Percentiles rank a stretch among this genome's conserved stretches.
Evolutionary conservation across 768 basidiomycete species (phyloP).

Genomic region (Scleroderma bovista): DNA sequence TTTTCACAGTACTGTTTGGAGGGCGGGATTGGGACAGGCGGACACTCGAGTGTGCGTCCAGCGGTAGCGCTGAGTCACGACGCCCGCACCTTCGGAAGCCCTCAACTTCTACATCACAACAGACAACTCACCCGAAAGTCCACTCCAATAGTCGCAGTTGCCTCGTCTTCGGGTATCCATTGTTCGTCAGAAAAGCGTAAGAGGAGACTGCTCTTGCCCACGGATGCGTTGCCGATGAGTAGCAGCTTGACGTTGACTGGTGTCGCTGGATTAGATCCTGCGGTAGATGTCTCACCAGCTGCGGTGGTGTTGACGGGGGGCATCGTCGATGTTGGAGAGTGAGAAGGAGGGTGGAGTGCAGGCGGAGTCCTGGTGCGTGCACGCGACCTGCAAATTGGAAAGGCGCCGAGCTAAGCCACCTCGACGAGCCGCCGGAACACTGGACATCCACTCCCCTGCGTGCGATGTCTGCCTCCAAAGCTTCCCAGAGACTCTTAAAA

Average conservation of each 20-base stretch:
- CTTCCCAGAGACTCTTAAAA: constrained; percentile 44
- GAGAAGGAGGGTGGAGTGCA: too few relatives aligned
- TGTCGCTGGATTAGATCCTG: constrained; percentile 7
- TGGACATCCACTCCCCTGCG: too few relatives aligned
- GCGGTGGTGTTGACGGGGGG: constrained; percentile 15
- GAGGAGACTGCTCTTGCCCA: constrained; percentile 88
- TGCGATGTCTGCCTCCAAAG: constrained; percentile 28
- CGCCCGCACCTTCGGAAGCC: too few relatives aligned
- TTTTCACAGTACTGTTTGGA: background rate
- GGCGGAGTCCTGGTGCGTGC: too few relatives aligned
- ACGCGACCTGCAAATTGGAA: too few relatives aligned
- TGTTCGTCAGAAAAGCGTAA: constrained; percentile 96
- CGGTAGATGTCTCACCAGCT: constrained; percentile 21
- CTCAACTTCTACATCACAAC: too few relatives aligned
- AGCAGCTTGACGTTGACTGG: constrained; percentile 75
- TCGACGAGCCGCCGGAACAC: background rate
- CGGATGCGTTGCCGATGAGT: constrained; percentile 82
- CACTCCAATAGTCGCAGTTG: constrained; percentile 79
- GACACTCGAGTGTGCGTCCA: too few relatives aligned
- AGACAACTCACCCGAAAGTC: constrained; percentile 69
- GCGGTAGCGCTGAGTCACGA: too few relatives aligned
- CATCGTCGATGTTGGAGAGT: too few relatives aligned
- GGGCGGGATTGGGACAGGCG: background rate
- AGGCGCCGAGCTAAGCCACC: too few relatives aligned
- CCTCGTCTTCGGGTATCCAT: constrained; percentile 89